Percentiles rank a stretch among this genome's conserved stretches.
These are phyloP conservation scores for Exserohilum turcica DNA, from an alignment of 2,329 filamentous ascomycete genomes.

Conservation along the genomic window DNA sequence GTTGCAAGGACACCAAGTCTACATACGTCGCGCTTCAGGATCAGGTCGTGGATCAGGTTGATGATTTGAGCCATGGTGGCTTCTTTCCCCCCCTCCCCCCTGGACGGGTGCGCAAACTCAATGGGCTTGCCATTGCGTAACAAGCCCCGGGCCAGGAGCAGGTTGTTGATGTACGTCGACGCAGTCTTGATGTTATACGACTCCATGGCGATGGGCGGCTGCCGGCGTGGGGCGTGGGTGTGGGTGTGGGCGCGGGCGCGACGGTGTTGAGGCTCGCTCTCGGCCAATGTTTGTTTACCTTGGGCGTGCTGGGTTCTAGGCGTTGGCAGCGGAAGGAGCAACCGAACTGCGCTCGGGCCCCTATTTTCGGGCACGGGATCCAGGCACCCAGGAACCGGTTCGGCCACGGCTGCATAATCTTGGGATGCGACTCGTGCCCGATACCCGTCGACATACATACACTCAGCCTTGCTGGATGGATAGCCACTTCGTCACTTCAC, in stretches of 20 bases:
- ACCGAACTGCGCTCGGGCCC: constrained; percentile 7
- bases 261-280: constrained; percentile 2
- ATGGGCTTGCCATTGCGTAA: constrained; percentile 71
- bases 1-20: neutral
- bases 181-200: constrained; percentile 63
- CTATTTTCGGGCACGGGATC: neutral
- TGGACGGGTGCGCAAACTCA: constrained; percentile 77
- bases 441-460: neutral
- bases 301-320: constrained; percentile 1
- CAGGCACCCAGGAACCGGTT: neutral
- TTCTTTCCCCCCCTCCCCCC: constrained; percentile 65
- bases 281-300: constrained; percentile 22
- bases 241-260: constrained; percentile 14
- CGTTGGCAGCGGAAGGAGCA: constrained; percentile 7
- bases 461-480: neutral
- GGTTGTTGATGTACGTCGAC: constrained; percentile 68
- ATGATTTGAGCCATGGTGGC: constrained; percentile 85
- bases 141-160: constrained; percentile 67
- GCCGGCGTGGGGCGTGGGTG: constrained; percentile 9
- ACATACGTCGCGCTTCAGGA: constrained; percentile 83
- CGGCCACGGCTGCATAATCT: neutral
- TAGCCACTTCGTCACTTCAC: neutral
- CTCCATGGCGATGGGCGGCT: constrained; percentile 48
- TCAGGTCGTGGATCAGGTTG: constrained; percentile 90
- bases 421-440: neutral